These are phyloP conservation scores for Colletotrichum sp. DNA, from an alignment of 2,329 filamentous ascomycete genomes.

Conservation along the genomic window DNA sequence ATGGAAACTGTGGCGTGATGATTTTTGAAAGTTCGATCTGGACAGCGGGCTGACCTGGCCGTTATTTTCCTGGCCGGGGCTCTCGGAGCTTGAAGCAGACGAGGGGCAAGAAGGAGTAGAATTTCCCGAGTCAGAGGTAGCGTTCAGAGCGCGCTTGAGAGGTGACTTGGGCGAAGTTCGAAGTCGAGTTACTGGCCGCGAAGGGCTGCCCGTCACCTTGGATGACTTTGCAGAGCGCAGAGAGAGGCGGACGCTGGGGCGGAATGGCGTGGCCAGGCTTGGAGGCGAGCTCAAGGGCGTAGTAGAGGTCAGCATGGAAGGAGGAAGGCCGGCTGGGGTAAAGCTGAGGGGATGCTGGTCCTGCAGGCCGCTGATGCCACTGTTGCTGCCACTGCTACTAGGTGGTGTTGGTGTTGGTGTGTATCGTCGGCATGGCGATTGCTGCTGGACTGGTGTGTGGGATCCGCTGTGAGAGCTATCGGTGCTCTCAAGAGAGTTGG, in stretches of 20 bases:
- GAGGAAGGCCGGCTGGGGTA: constrained; percentile 21
- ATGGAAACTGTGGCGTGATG: constrained; percentile 60
- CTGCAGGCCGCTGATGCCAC: constrained; percentile 31
- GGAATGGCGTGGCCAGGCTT: constrained; percentile 68
- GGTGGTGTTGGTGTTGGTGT: constrained; percentile 23
- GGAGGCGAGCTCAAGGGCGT: constrained; percentile 34
- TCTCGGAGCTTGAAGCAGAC: constrained; percentile 48
- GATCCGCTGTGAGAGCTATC: constrained; percentile 46
- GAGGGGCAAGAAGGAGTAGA: constrained; percentile 62
- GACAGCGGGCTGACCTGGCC: constrained; percentile 46
- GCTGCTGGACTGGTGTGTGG: constrained; percentile 19
- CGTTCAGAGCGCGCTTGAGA: constrained; percentile 75
- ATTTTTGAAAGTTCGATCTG: constrained; percentile 52
- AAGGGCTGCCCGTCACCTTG: constrained; percentile 57
- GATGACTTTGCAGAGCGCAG: constrained; percentile 67
- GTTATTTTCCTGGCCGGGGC: constrained; percentile 50
- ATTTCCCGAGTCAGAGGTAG: constrained; percentile 69
- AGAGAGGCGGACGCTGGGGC: constrained; percentile 70
- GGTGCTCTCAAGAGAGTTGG: constrained; percentile 48
- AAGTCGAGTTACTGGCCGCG: constrained; percentile 62
- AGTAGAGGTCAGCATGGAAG: constrained; percentile 30
- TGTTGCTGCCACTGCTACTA: constrained; percentile 33
- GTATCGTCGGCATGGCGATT: constrained; percentile 53
- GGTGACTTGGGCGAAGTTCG: constrained; percentile 83
- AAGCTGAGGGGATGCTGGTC: constrained; percentile 37